A percentile compares a stretch with the other conserved stretches of the same genome.
phyloP scores from a whole-genome alignment of 495 filamentous ascomycete species.

The Penicillium soppii region DNA sequence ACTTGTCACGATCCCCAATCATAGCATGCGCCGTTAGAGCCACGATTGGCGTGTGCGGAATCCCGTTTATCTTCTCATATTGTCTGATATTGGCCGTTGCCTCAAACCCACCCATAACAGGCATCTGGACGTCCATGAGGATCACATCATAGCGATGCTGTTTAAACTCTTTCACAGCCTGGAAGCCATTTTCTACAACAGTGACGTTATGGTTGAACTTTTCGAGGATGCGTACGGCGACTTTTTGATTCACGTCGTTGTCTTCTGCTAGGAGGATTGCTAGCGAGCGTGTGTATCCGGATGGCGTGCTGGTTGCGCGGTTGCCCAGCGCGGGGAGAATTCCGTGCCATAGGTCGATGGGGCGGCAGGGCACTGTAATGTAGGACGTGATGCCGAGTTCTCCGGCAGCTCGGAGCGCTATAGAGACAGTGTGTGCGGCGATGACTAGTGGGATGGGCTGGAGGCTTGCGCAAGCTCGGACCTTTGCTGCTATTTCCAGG shows the following conservation, averaged over 20 bases:
- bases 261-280: constrained; percentile 86
- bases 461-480: constrained; percentile 76
- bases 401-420: constrained; percentile 84
- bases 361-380: constrained; percentile 88
- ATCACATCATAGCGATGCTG: constrained; percentile 66
- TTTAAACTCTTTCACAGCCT: constrained; percentile 66
- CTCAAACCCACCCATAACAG: constrained; percentile 74
- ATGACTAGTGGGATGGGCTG: constrained; percentile 90
- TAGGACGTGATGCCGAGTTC: constrained; percentile 92
- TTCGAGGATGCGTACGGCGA: constrained; percentile 69
- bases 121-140: constrained; percentile 88
- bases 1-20: constrained; percentile 78
- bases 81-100: constrained; percentile 72
- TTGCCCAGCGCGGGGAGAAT: constrained; percentile 92
- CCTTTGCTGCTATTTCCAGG: constrained; percentile 74
- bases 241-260: constrained; percentile 78
- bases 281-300: constrained; percentile 85
- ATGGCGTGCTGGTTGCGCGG: constrained; percentile 73
- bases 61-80: constrained; percentile 47
- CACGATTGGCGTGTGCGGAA: constrained; percentile 65
- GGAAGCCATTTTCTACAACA: constrained; percentile 72
- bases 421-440: constrained; percentile 76
- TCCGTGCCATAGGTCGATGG: constrained; percentile 89
- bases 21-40: constrained; percentile 84
- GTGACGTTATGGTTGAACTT: constrained; percentile 73